Base-by-base conservation (phyloP, 768 basidiomycete species). In the Suillus americanus region DNA sequence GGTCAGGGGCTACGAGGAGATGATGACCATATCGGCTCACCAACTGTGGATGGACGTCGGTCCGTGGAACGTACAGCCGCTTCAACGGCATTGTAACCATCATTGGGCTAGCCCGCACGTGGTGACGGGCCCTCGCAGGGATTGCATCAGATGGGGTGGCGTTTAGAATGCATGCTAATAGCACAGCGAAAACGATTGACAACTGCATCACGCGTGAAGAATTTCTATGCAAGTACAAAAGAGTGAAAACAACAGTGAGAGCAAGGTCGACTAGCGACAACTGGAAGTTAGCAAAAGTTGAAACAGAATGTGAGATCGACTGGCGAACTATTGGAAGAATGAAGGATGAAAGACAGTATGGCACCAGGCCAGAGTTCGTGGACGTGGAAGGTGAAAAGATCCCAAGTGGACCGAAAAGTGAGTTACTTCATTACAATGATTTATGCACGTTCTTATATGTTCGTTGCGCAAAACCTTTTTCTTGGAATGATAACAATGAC, bases 151-250 rank as follows among this genome's bases (percentile, higher is more conserved):
- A 75, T 61, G 79, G 78, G 43, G 82, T 70, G 63, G 80, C 76
- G 59, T 82, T 67, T 54, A 86, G 71, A 64, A 90, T 67, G 74
- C 80, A 83, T 67, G 82, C 81, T 65, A 87, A 78, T 68, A 91
- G 80, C 66, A 83, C 65, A 64, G 81, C 77, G 68, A 89, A 81
- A 48, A 80, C 76, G 69, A 83, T 69, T 53, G 78, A 77, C 72
- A 89, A 78, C 68, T 84, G 84, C 89, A 91, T 91, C 16, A 38
- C 38, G 68, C 75, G 54, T 20, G 46, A 61, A 62, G 9, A 14
- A 37, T 37, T 23, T 30, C 14, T 8, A 46, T 38, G 33, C 23
- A 23, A 56, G 30, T 48, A 16, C 23, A 13, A 38, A 50, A 59
- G n/a, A 56, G 23, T 60, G 3, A 35, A 48, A 10, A 23, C 2